Percentiles rank a stretch among this genome's conserved stretches.
Evolutionary conservation across 2,329 filamentous ascomycete species (phyloP).

Genomic region (Cercospora berteroae): DNA sequence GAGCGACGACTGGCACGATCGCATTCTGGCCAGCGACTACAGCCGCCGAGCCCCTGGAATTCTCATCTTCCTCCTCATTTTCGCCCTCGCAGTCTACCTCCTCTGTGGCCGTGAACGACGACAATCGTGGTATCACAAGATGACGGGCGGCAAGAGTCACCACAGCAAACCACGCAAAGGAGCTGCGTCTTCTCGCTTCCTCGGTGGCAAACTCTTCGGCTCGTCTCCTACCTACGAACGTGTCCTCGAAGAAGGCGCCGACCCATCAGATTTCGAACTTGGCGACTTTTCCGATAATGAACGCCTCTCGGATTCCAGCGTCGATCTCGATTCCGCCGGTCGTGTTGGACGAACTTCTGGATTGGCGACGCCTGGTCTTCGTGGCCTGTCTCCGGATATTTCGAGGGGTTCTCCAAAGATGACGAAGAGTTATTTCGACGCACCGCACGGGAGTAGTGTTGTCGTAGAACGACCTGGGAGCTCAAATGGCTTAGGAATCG

Average conservation of each 20-base stretch:
- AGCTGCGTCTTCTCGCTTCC: constrained; percentile 13
- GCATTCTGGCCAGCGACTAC: constrained; percentile 61
- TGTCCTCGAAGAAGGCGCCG: constrained; percentile 73
- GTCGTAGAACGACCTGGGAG: constrained; percentile 25
- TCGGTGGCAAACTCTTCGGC: constrained; percentile 61
- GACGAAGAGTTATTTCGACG: constrained; percentile 47
- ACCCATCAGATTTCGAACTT: constrained; percentile 74
- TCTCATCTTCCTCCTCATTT: constrained; percentile 71
- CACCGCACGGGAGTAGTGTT: constrained; percentile 28
- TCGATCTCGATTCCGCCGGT: constrained; percentile 43
- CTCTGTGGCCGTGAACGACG: constrained; percentile 78
- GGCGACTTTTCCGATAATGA: constrained; percentile 61
- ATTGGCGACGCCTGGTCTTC: constrained; percentile 59
- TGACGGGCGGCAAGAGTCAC: constrained; percentile 51
- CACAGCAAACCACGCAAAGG: constrained; percentile 1
- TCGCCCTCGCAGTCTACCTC: constrained; percentile 68
- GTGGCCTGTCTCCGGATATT: constrained; percentile 35
- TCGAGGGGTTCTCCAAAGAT: constrained; percentile 30
- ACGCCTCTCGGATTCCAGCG: constrained; percentile 23
- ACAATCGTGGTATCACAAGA: constrained; percentile 54
- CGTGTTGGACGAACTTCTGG: constrained; percentile 60
- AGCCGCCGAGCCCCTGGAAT: constrained; percentile 70
- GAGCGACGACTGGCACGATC: constrained; percentile 56
- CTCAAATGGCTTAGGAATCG: constrained; percentile 29
- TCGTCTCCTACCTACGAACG: constrained; percentile 67